Evolutionary conservation across 2,329 filamentous ascomycete genomes (phyloP), one percentile per base, ranked within the genome.

Genomic region (Fusarium palustre): DNA sequence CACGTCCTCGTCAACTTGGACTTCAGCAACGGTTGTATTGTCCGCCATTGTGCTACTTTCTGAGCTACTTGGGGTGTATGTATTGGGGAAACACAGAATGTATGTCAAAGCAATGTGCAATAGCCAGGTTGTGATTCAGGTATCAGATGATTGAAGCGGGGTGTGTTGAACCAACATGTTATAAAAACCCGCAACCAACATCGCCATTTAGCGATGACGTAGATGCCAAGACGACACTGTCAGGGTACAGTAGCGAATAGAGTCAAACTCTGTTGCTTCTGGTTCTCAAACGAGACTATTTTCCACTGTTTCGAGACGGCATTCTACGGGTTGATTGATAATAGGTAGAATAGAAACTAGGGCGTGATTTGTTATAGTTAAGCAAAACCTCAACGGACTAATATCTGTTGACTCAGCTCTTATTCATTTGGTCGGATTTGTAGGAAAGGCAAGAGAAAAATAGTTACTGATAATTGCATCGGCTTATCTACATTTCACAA

Each of bases 1-100:
- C 18, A n/a, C 24, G 6, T 50, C 28, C 11, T 68, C 64, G 7
- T 68, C 64, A 3, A 68, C 53, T 2, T 64, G 64, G 5, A 68
- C 53, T 58, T 73, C 69, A 2, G 56, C 68, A 1, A 28, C 25
- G 2, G 16, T 4, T 5, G 4, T 16, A 7, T 25, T 22, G 1
- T 46, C 18, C 1, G 30, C 30, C 59, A 64, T 64, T 7, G 2
- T 42, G 13, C 2, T 2, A 7, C 2, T 7, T 4, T 0, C 3
- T 36, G 2, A 2, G 5, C 4, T 13, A 6, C 12, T 10, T 18
- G 2, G 1, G 7, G 4, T 18, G 12, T 11, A 3, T 16, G 12
- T 15, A 11, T 1, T 3, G 7, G 13, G 6, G 28, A 8, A 10
- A 15, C 7, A 6, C 4, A n/a, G 15, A 34, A 8, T n/a, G 5